Conservation (phyloP, 2,329 filamentous ascomycete species). For the Colletotrichum paranaense region DNA sequence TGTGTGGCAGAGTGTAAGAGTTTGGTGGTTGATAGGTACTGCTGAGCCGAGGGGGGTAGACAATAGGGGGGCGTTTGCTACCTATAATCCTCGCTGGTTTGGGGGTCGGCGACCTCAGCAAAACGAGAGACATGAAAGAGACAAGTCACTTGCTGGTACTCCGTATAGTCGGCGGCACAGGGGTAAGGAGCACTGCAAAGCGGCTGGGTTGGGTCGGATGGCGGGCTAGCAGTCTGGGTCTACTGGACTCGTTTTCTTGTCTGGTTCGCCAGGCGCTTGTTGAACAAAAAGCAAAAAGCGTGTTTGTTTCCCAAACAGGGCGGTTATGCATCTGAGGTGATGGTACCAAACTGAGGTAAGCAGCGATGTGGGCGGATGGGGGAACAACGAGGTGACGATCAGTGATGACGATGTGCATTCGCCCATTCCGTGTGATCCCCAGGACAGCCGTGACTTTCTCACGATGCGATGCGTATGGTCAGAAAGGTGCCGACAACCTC, state of each 20-base stretch:
- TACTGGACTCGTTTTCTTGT: not conserved
- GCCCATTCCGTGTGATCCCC: not conserved
- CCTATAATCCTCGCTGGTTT: not conserved
- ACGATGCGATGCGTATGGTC: not conserved
- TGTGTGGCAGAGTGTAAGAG: not conserved
- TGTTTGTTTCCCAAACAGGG: not conserved
- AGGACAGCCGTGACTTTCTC: not conserved
- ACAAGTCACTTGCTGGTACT: constrained; percentile 1
- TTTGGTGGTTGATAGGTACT: not conserved
- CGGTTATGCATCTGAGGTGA: not conserved
- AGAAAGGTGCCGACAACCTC: not conserved
- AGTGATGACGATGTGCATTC: not conserved
- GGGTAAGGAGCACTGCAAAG: not conserved
- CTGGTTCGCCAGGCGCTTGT: not conserved
- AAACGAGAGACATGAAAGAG: constrained; percentile 8
- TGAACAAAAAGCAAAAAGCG: not conserved
- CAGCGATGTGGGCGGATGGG: not conserved
- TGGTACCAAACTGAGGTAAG: not conserved
- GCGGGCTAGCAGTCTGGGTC: not conserved
- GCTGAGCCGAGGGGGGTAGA: not conserved
- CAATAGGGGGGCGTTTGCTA: not conserved
- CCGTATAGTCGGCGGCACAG: not conserved
- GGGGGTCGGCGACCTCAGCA: not conserved
- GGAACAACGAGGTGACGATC: not conserved
- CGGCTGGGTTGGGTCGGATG: not conserved